These are phyloP conservation scores for Cyamopsis tetragonoloba DNA, from an alignment of 306 rosid genomes.

Conservation along the genomic window DNA sequence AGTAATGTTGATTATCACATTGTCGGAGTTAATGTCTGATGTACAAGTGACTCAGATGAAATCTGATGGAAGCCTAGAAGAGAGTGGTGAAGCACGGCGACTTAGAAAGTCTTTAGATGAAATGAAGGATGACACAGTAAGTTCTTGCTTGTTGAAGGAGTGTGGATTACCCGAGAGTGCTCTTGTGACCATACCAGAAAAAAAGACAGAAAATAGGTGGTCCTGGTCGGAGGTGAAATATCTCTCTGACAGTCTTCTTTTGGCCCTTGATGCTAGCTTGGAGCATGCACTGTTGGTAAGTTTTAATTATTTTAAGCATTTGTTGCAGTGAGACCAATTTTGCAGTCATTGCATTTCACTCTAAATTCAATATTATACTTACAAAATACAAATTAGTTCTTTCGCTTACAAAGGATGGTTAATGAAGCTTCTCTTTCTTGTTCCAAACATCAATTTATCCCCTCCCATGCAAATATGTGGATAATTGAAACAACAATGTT, in stretches of 20 bases:
- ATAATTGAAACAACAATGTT: neutral
- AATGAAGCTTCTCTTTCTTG: neutral
- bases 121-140: constrained; percentile 76
- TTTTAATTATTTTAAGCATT: constrained; percentile 14
- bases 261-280: constrained; percentile 95
- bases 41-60: constrained; percentile 99
- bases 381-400: too few relatives aligned
- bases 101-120: constrained; percentile 79
- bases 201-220: constrained; percentile 68
- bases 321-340: neutral
- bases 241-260: constrained; percentile 83
- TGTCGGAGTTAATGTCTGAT: constrained; percentile 97
- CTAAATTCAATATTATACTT: too few relatives aligned
- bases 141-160: constrained; percentile 57
- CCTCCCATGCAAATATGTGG: neutral
- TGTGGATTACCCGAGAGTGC: constrained; percentile 75
- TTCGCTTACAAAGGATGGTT: neutral
- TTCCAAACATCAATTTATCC: neutral
- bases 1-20: constrained; percentile 90
- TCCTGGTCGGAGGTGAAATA: constrained; percentile 89
- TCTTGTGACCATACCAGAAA: constrained; percentile 65
- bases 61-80: constrained; percentile 89
- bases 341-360: neutral
- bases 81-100: constrained; percentile 95
- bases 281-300: constrained; percentile 94